A percentile compares a stretch with the other conserved stretches of the same genome.
These are phyloP conservation scores for Ceratocystis lukuohia DNA, from an alignment of 2,329 filamentous ascomycete species.

Conservation along the genomic window DNA sequence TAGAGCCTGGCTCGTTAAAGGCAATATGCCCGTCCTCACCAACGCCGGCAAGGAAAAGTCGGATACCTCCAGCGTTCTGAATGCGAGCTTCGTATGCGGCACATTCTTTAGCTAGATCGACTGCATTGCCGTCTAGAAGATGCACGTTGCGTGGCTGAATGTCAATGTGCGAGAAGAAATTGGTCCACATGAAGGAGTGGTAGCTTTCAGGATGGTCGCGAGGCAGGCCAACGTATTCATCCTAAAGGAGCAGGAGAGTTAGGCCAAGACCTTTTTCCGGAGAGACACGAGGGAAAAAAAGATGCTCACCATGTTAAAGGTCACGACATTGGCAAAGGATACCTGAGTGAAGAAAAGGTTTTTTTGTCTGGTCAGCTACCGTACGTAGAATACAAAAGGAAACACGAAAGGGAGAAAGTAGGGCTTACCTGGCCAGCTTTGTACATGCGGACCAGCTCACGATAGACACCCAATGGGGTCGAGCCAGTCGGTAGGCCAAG, in stretches of 20 bases:
- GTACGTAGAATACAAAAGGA: slow-evolving; percentile 17
- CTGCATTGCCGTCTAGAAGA: slow-evolving; percentile 69
- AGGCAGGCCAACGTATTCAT: slow-evolving; percentile 76
- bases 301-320: slow-evolving; percentile 68
- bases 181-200: slow-evolving; percentile 86
- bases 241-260: slow-evolving; percentile 33
- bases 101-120: slow-evolving; percentile 63
- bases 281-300: background rate
- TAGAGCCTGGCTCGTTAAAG: slow-evolving; percentile 81
- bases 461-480: slow-evolving; percentile 66
- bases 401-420: background rate
- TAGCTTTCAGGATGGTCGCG: slow-evolving; percentile 76
- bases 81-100: slow-evolving; percentile 69
- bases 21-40: slow-evolving; percentile 80
- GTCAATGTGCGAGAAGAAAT: slow-evolving; percentile 79
- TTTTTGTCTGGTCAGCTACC: slow-evolving; percentile 8
- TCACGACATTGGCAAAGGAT: slow-evolving; percentile 78
- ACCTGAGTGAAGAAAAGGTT: slow-evolving; percentile 34
- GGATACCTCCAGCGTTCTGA: slow-evolving; percentile 60
- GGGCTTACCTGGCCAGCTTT: slow-evolving; percentile 45
- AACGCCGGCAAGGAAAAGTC: slow-evolving; percentile 74
- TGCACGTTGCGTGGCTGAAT: slow-evolving; percentile 71
- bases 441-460: slow-evolving; percentile 56
- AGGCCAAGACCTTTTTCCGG: background rate
- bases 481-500: slow-evolving; percentile 74